A percentile compares a stretch with the other conserved stretches of the same genome.
Evolutionary conservation across 140 eudicot species (phyloP).

Genomic region (Senecio squalidus): DNA sequence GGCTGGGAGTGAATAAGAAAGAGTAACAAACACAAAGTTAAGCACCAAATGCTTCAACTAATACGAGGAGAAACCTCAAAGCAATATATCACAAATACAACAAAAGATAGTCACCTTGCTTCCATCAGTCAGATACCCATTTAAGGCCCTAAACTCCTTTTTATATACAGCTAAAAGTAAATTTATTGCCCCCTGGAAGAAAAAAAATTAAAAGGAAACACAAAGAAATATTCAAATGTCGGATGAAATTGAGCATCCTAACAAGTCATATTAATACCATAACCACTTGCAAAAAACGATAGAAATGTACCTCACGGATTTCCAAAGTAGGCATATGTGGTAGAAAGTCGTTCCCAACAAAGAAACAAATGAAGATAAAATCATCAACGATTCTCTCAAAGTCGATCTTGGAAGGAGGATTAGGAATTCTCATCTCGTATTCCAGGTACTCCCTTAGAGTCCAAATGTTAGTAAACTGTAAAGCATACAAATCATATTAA

Average conservation of each 20-base stretch:
- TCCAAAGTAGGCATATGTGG: slow-evolving; percentile 99
- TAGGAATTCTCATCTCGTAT: slow-evolving; percentile 81
- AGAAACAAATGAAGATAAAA: slow-evolving; percentile 92
- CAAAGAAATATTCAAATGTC: background rate
- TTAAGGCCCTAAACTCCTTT: no score
- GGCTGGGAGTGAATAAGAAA: no score
- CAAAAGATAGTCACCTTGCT: no score
- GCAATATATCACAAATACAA: no score
- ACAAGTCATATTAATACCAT: background rate
- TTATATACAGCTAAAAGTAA: no score
- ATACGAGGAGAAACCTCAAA: background rate
- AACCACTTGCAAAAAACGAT: background rate
- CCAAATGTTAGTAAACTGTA: slow-evolving; percentile 93
- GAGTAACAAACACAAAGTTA: no score
- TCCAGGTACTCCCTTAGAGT: slow-evolving; percentile 88
- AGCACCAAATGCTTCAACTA: no score
- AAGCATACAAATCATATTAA: background rate
- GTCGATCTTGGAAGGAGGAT: slow-evolving; percentile 61
- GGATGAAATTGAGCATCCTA: background rate
- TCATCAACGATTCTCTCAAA: slow-evolving; percentile 89
- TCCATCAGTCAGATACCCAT: no score
- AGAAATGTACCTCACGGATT: slow-evolving; percentile 78
- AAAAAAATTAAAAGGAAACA: background rate
- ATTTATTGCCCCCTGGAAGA: background rate
- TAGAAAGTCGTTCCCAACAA: slow-evolving; percentile 88